A percentile compares a stretch with the other conserved stretches of the same genome.
Conservation (phyloP, 208 protist species). For the Leishmania guyanensis region DNA sequence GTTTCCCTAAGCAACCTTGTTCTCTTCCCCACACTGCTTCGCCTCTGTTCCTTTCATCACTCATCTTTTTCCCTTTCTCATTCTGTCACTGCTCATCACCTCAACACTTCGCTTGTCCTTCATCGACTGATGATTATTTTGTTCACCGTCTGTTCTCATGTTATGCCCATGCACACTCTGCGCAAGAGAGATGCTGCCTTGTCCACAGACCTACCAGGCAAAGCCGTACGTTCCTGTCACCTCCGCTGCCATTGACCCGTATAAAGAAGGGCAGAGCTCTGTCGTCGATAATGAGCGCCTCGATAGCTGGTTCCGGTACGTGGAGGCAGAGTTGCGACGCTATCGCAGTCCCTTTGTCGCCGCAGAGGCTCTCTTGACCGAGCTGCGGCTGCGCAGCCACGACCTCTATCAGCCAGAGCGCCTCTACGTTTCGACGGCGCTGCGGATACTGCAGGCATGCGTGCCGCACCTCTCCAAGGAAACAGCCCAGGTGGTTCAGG, state of each 20-base stretch:
- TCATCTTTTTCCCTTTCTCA: not conserved
- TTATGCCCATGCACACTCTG: not conserved
- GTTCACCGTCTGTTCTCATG: not conserved
- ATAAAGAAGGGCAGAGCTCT: constrained; percentile 35
- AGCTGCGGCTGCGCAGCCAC: constrained; percentile 53
- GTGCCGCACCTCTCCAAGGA: constrained; percentile 41
- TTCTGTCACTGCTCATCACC: not conserved
- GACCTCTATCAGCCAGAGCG: constrained; percentile 44
- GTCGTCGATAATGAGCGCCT: constrained; percentile 52
- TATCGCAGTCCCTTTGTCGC: constrained; percentile 86
- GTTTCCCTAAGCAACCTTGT: not conserved
- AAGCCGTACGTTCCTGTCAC: constrained; percentile 31
- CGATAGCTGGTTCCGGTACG: constrained; percentile 58
- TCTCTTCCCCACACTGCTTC: not conserved
- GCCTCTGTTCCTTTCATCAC: not conserved
- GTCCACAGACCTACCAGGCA: constrained; percentile 21
- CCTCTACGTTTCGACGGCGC: constrained; percentile 70
- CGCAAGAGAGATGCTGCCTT: constrained; percentile 17
- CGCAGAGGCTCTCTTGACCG: constrained; percentile 71
- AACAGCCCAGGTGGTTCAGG: constrained; percentile 54
- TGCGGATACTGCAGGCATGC: constrained; percentile 75
- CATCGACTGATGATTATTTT: not conserved
- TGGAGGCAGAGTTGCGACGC: constrained; percentile 57
- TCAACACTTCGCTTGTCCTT: not conserved
- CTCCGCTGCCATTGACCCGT: constrained; percentile 78